A percentile compares a stretch with the other conserved stretches of the same genome.
These are phyloP conservation scores for Microcyclosporella mali DNA, from an alignment of 2,329 filamentous ascomycete species.

Conservation along the genomic window DNA sequence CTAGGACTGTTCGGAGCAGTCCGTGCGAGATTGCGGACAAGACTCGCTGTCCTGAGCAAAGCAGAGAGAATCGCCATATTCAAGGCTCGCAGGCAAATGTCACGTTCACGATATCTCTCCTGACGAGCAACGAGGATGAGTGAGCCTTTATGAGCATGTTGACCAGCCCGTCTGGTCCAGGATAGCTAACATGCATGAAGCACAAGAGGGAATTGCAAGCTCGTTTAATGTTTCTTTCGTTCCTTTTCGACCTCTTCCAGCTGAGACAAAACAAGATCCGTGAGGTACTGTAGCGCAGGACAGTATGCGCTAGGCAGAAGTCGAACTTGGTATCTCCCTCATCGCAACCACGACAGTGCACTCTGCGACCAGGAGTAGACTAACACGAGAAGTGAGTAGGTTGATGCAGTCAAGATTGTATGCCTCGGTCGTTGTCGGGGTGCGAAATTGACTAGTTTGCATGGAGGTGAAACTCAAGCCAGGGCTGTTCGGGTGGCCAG, in stretches of 20 bases:
- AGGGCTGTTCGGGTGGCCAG: too few relatives aligned
- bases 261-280: not conserved
- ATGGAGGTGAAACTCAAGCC: not conserved
- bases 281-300: not conserved
- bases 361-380: too few relatives aligned
- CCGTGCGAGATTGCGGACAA: not conserved
- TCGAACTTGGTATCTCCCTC: too few relatives aligned
- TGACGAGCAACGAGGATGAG: not conserved
- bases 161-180: too few relatives aligned
- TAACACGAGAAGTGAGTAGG: too few relatives aligned
- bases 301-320: too few relatives aligned
- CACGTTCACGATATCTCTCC: not conserved
- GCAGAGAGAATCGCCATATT: not conserved
- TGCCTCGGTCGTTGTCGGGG: too few relatives aligned
- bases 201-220: not conserved
- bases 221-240: too few relatives aligned
- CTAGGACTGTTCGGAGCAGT: not conserved
- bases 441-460: too few relatives aligned
- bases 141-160: not conserved
- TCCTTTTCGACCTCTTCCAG: too few relatives aligned
- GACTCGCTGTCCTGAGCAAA: not conserved
- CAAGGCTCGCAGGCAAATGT: not conserved
- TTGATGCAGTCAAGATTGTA: too few relatives aligned
- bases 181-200: not conserved
- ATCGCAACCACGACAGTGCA: too few relatives aligned